These are phyloP conservation scores for Fusarium stilboides DNA, from an alignment of 2,329 filamentous ascomycete species.

Conservation along the genomic window DNA sequence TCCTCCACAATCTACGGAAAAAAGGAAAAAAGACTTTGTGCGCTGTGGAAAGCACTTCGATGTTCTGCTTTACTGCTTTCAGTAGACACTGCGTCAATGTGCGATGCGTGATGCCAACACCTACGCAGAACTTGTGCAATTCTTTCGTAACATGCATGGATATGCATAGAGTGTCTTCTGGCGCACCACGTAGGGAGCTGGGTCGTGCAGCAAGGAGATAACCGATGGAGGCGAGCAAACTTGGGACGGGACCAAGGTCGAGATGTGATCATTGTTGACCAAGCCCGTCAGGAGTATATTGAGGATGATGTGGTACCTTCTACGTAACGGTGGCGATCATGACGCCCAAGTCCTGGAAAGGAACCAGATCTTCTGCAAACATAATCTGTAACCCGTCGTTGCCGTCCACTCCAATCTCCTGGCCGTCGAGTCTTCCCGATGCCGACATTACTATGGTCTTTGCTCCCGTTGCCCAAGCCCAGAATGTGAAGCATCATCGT, in stretches of 20 bases:
- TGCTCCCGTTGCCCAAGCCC: slow-evolving; percentile 2
- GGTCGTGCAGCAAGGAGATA: slow-evolving; percentile 11
- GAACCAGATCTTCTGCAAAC: slow-evolving; percentile 28
- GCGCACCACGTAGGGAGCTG: not conserved
- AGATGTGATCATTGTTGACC: not conserved
- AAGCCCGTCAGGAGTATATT: not conserved
- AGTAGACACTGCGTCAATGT: slow-evolving; percentile 3
- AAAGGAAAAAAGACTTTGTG: not conserved
- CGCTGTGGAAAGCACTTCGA: not conserved
- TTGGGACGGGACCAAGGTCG: not conserved
- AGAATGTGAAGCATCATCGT: not conserved
- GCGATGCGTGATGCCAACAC: not conserved
- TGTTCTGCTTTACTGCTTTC: not conserved
- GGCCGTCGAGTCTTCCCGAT: slow-evolving; percentile 27
- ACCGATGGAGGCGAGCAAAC: slow-evolving; percentile 14
- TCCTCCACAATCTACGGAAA: not conserved
- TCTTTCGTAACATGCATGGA: not conserved
- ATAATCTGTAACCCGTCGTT: slow-evolving; percentile 33
- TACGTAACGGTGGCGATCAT: not conserved
- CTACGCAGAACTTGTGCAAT: not conserved
- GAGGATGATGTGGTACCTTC: not conserved
- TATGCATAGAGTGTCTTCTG: not conserved
- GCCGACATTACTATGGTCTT: slow-evolving; percentile 12
- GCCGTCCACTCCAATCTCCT: slow-evolving; percentile 33
- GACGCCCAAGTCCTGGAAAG: not conserved